These are phyloP conservation scores for Nicotiana otophora DNA, from an alignment of 257 asterid species.

Conservation along the genomic window DNA sequence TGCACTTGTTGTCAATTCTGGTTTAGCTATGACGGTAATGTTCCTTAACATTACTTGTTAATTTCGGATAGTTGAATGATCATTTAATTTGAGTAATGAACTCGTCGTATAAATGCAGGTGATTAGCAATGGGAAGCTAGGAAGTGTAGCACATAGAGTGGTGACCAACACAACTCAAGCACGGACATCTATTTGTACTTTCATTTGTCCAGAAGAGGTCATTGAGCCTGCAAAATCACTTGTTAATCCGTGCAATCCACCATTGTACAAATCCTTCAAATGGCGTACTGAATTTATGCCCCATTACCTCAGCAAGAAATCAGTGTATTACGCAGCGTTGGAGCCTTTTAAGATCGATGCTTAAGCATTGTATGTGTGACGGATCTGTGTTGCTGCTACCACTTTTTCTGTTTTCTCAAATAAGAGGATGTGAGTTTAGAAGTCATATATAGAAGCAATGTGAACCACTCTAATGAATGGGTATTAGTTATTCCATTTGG, in stretches of 20 bases:
- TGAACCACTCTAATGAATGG: too few species aligned
- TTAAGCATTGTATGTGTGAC: neutral
- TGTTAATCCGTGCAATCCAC: neutral
- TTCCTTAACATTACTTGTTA: too few species aligned
- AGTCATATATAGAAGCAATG: too few species aligned
- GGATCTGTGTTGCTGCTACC: too few species aligned
- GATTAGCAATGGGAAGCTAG: conserved; percentile 6
- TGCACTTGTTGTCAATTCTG: conserved; percentile 8
- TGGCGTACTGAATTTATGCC: neutral
- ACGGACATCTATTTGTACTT: conserved; percentile 5
- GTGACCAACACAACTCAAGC: conserved; percentile 8
- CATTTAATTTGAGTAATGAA: too few species aligned
- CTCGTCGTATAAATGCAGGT: neutral
- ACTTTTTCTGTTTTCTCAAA: too few species aligned
- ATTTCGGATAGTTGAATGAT: too few species aligned
- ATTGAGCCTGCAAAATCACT: conserved; percentile 4
- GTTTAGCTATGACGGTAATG: neutral
- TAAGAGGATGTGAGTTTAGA: too few species aligned
- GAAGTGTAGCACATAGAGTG: conserved; percentile 8
- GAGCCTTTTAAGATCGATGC: neutral
- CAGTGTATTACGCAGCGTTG: neutral
- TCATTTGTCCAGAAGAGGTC: neutral
- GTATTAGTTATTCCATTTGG: too few species aligned
- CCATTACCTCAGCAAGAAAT: neutral
- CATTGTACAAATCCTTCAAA: neutral